Conservation (phyloP, 345 rosid genomes). For the Heritiera littoralis region DNA sequence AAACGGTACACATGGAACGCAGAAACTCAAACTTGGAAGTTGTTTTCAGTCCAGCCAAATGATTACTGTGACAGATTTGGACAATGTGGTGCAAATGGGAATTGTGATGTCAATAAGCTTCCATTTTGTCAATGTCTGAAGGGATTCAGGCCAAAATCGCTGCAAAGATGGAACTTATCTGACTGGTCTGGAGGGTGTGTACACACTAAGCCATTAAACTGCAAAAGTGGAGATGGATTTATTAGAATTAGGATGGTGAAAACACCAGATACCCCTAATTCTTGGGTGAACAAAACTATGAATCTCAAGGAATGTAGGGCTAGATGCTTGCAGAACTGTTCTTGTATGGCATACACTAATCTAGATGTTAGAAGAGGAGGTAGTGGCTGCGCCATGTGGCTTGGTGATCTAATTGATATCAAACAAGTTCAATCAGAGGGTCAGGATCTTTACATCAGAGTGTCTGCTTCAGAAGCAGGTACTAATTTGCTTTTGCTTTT, state of each 20-base stretch:
- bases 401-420: constrained; percentile 15
- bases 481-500: not conserved
- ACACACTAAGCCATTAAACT: constrained; percentile 27
- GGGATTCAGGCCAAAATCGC: constrained; percentile 38
- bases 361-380: constrained; percentile 7
- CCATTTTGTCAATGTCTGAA: constrained; percentile 42
- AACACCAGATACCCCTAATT: constrained; percentile 37
- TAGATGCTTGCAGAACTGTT: constrained; percentile 23
- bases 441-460: constrained; percentile 14
- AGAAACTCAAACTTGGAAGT: constrained; percentile 25
- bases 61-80: constrained; percentile 41
- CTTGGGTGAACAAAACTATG: constrained; percentile 28
- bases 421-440: not conserved
- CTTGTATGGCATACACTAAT: constrained; percentile 26
- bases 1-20: constrained; percentile 34
- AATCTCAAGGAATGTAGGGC: constrained; percentile 21
- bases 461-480: constrained; percentile 15
- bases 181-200: constrained; percentile 49
- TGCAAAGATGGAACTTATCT: constrained; percentile 30
- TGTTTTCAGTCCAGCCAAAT: constrained; percentile 29
- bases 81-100: constrained; percentile 41
- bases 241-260: constrained; percentile 31
- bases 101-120: constrained; percentile 30
- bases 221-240: constrained; percentile 35
- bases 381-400: constrained; percentile 26